Evolutionary conservation across 495 filamentous ascomycete species (phyloP), one percentile per base, ranked within the genome.

Genomic region (Xylaria curta): DNA sequence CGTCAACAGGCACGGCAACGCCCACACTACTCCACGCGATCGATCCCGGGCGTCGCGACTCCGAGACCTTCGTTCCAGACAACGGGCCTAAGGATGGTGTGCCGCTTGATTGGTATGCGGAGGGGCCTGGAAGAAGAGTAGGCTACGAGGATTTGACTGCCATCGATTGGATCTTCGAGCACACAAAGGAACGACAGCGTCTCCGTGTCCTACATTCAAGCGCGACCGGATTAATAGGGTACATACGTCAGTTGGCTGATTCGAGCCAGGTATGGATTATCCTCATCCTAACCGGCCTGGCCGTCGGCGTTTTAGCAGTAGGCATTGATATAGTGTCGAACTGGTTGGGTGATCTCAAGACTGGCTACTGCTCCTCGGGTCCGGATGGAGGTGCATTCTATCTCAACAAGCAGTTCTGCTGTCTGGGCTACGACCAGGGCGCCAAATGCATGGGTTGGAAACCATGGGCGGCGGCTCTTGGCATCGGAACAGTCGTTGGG

Each of bases 111-210:
- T 98, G 95, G 96, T 93, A 96, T 80, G 88, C 92, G 51, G 95
- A 98, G 81, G 94, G 93, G 6, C 94, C 94, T 5, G 96, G 96
- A 2, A 87, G 95, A 62, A 89, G 96, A 76, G 94, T 98, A 33
- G 94, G 92, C 63, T 99, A 99, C 81, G 96, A 97, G 75, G 93
- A 99, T 83, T 86, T 98, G 76, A 98, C 97, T 17, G 96, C 97
- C 17, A 99, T 99, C 80, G 96, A 99, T 83, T 99, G 96, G 96
- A 98, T 98, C 75, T 98, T 97, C 78, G 96, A 99, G 81, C 97
- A 99, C 79, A 96, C 94, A 31, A 98, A 98, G 80, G 96, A 99
- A 81, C 88, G 96, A 21, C 94, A 97, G 80, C 89, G 96, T 53
- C 87, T 96, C 73, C 87, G 94, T 10, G 84, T 92, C 19, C 84